A percentile compares a stretch with the other conserved stretches of the same genome.
phyloP scores from a whole-genome alignment of 129 eudicot genomes.

The Scalesia atractyloides region DNA sequence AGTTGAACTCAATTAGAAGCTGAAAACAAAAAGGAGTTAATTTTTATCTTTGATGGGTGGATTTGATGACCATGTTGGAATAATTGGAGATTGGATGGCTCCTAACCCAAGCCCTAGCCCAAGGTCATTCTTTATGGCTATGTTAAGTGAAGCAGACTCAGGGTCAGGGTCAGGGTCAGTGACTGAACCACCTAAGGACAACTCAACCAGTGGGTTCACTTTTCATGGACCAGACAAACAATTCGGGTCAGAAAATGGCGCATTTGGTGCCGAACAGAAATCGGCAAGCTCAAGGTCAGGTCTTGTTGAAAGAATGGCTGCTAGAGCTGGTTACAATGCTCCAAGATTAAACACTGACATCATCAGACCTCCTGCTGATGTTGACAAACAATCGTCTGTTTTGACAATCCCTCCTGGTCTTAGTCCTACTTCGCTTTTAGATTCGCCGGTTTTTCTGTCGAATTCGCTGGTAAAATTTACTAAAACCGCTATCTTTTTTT shows the following conservation, averaged over 20 bases:
- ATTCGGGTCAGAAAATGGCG: slow-evolving; percentile 23
- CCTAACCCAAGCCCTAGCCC: slow-evolving; percentile 54
- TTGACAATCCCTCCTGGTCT: slow-evolving; percentile 67
- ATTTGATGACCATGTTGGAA: slow-evolving; percentile 52
- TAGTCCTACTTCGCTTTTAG: slow-evolving; percentile 63
- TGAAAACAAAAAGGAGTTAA: neutral
- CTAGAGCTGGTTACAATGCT: slow-evolving; percentile 70
- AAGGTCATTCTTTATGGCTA: slow-evolving; percentile 40
- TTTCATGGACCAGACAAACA: slow-evolving; percentile 33
- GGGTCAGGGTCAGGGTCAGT: slow-evolving; percentile 29
- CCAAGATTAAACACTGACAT: slow-evolving; percentile 66
- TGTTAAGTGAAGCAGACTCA: slow-evolving; percentile 38
- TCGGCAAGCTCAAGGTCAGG: slow-evolving; percentile 42
- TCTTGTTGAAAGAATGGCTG: slow-evolving; percentile 63
- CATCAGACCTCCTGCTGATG: slow-evolving; percentile 47
- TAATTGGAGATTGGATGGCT: slow-evolving; percentile 68
- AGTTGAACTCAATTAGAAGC: slow-evolving; percentile 1
- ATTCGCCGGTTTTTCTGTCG: slow-evolving; percentile 73
- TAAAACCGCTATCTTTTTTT: neutral
- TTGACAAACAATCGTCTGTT: slow-evolving; percentile 49
- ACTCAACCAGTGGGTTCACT: slow-evolving; percentile 23
- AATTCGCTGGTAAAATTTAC: slow-evolving; percentile 54
- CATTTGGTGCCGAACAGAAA: slow-evolving; percentile 37
- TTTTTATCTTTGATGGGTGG: slow-evolving; percentile 46
- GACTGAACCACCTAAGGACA: slow-evolving; percentile 30